Evolutionary conservation across 257 asterid genomes (phyloP), one percentile per base, ranked within the genome.

Genomic region (Handroanthus guayacan): DNA sequence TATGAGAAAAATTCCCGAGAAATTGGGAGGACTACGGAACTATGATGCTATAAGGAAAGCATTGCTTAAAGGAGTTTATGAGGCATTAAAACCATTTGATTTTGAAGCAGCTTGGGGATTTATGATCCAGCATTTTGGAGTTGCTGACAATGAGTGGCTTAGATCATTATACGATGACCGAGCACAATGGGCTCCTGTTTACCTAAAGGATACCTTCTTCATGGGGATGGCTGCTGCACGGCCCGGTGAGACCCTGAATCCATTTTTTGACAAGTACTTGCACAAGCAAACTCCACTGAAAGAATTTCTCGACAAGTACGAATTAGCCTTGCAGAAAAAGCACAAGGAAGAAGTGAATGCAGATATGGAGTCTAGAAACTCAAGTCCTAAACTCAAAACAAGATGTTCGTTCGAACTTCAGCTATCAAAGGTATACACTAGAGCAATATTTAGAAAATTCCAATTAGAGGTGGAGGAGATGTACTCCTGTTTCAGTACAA

Each of bases 221-320:
- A 79, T 86, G 73, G 98, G 98, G 80, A 81, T 93, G 91, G 90
- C 97, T 50, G 54, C 87, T n/a, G 79, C 88, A 17, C 78, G 83
- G 38, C 82, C 81, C 0, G 87, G 90, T 36, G 97, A 91, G 81
- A 82, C 82, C 43, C 60, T 90, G 81, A 80, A 55, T 75, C 50
- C 89, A 1, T 87, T 88, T 78, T 93, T 91, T 38, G 96, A 91
- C 38, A 91, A 87, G 80, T 88, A 85, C 36, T 81, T 89, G 74
- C 94, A 88, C 85, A 91, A 89, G 85, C 98, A 89, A 84, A 91
- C 98, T 2, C 91, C 96, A 0, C 62, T 89, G 68, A 93, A 88
- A 67, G 97, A 93, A 76, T 93, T 91, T 74, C 94, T 93, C 5
- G 98, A 93, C 84, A 91, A 89, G 85, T 91, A 93, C 66, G 97